Conservation (phyloP, 1,139 yeast species). For the Debaryomyces fabryi region DNA sequence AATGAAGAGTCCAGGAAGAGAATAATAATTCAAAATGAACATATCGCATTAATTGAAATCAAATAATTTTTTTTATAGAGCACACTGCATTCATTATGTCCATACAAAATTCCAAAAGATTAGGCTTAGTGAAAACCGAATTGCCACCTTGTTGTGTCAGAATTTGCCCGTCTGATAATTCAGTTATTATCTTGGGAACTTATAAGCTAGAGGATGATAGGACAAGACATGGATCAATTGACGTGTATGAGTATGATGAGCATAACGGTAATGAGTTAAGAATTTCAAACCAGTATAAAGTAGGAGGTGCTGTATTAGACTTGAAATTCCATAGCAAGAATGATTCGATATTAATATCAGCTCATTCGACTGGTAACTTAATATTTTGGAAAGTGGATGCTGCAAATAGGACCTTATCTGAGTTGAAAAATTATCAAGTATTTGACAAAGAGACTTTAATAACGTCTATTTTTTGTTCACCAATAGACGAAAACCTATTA, state of each 20-base stretch:
- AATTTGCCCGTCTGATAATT: slow-evolving; percentile 53
- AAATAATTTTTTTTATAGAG: not conserved
- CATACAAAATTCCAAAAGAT: slow-evolving; percentile 18
- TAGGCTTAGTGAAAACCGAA: slow-evolving; percentile 39
- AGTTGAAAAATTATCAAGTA: slow-evolving; percentile 31
- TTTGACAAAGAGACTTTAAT: slow-evolving; percentile 56
- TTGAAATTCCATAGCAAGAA: slow-evolving; percentile 65
- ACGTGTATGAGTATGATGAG: slow-evolving; percentile 46
- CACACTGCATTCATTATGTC: slow-evolving; percentile 9
- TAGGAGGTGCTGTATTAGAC: slow-evolving; percentile 75
- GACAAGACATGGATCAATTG: slow-evolving; percentile 72
- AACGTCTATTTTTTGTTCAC: slow-evolving; percentile 69
- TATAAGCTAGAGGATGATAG: slow-evolving; percentile 69
- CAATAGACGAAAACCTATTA: slow-evolving; percentile 32
- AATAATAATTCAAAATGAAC: not conserved
- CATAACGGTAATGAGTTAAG: slow-evolving; percentile 20
- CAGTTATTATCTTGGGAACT: slow-evolving; percentile 68
- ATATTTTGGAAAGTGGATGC: slow-evolving; percentile 56
- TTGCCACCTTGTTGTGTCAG: slow-evolving; percentile 85
- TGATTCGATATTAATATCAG: slow-evolving; percentile 53
- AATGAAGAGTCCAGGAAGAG: not conserved
- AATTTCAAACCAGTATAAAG: slow-evolving; percentile 24
- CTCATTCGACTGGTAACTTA: slow-evolving; percentile 80
- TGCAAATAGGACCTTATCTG: slow-evolving; percentile 14
- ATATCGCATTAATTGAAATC: not conserved